Base-by-base conservation (phyloP, 176 grass and related monocot genomes). In the Puya raimondii region DNA sequence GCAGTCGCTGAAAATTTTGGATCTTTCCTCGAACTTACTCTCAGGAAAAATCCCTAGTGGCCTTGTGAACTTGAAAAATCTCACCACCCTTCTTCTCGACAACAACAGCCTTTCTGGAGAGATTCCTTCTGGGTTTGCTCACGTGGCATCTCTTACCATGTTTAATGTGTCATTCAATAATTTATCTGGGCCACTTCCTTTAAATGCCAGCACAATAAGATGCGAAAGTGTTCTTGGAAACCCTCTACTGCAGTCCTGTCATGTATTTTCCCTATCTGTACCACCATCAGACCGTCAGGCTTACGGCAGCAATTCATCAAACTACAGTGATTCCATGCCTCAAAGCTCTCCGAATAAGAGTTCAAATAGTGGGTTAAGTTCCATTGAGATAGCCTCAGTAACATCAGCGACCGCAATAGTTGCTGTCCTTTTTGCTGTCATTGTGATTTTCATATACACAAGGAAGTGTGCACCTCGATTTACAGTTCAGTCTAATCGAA, bases 131-230 rank as follows among this genome's bases (percentile, higher is more conserved):
- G 80, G 72, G 23, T 90, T 99, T 69, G 80, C 84, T 21, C 83
- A 79, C n/a, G 70, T 64, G 25, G 58, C 80, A 72, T 87, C 80
- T 3, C 82, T 93, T 71, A 71, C 82, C 16, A 18, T n/a, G 17
- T 99, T 99, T 64, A 99, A 99, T 76, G 74, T 90, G 51, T 99
- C 94, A 53, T 99, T 88, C 83, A 99, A 99, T 71, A 99, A 99
- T 81, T 86, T 99, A 79, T 99, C 94, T 70, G 94, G 89, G 61
- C 71, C 89, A 18, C 67, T 92, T 58, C 89, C 89, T 75, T 76
- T 86, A 9, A 92, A 88, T 80, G 90, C 81, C 71, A 85, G 68
- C 51, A 79, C 77, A 21, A 81, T 99, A 68, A 73, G 53, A 66
- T 99, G 94, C 81, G 90, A 87, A 64, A 92, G 84, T 2, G 75